These are phyloP conservation scores for Naganishia vishniacii DNA, from an alignment of 768 basidiomycete genomes.

Conservation along the genomic window DNA sequence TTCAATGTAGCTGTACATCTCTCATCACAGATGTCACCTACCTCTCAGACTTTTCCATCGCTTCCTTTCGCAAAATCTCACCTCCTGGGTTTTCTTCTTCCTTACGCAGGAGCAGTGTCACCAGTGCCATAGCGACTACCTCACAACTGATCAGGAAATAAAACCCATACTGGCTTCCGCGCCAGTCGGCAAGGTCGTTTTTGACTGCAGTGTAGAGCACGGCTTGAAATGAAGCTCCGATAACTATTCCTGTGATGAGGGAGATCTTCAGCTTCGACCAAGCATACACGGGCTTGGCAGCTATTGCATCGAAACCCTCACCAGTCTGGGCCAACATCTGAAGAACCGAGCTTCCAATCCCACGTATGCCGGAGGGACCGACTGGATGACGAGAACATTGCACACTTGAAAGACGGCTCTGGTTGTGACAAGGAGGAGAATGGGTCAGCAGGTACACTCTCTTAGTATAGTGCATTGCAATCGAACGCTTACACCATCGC, in stretches of 20 bases:
- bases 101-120: no score
- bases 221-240: conserved; percentile 41
- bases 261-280: no score
- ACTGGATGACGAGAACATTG: conserved; percentile 33
- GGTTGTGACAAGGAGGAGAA: neutral
- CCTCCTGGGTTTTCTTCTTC: no score
- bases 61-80: no score
- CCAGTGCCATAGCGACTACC: neutral
- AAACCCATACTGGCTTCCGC: conserved; percentile 32
- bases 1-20: no score
- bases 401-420: conserved; percentile 7
- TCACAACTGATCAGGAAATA: conserved; percentile 32
- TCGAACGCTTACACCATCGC: neutral
- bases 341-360: conserved; percentile 37
- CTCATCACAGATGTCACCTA: no score
- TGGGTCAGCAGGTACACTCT: neutral
- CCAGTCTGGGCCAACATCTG: conserved; percentile 30
- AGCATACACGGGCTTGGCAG: conserved; percentile 26
- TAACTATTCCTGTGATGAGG: conserved; percentile 37
- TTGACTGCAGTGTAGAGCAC: conserved; percentile 30
- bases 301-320: no score
- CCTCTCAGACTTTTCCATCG: no score
- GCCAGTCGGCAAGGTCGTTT: conserved; percentile 37
- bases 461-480: neutral
- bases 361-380: conserved; percentile 41